phyloP scores from a whole-genome alignment of 2,329 filamentous ascomycete species.

The Pseudogymnoascus sp. region DNA sequence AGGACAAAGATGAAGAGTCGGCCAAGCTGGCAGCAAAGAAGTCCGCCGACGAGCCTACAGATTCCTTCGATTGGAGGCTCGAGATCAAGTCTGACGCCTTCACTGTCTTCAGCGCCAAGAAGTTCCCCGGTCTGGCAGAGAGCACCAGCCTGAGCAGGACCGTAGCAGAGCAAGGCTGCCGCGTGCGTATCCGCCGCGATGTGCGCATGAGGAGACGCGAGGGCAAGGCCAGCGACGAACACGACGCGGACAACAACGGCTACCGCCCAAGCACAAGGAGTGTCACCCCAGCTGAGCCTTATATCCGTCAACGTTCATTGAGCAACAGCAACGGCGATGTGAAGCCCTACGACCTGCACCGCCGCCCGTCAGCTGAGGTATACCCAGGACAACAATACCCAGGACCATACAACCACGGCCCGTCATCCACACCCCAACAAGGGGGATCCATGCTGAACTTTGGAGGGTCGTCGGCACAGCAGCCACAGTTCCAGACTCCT shows the following conservation, averaged over 20 bases:
- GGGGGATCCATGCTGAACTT: not conserved
- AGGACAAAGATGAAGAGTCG: conserved; percentile 58
- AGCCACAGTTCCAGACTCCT: conserved; percentile 14
- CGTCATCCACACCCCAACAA: conserved; percentile 23
- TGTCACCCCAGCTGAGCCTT: conserved; percentile 19
- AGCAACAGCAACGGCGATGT: conserved; percentile 50
- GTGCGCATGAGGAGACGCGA: conserved; percentile 84
- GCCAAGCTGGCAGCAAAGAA: conserved; percentile 33
- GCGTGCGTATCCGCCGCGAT: conserved; percentile 89
- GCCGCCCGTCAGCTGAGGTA: conserved; percentile 42
- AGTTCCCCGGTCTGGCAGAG: conserved; percentile 88
- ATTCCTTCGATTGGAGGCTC: conserved; percentile 70
- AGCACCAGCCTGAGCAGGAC: conserved; percentile 83
- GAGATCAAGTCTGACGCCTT: conserved; percentile 85
- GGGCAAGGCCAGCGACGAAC: conserved; percentile 50
- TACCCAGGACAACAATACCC: conserved; percentile 26
- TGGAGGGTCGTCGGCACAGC: conserved; percentile 4
- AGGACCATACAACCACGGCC: conserved; percentile 18
- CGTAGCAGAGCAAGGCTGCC: conserved; percentile 93
- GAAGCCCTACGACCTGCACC: conserved; percentile 33
- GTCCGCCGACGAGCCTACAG: conserved; percentile 32
- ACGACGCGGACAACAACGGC: conserved; percentile 55
- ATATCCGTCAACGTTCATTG: conserved; percentile 46
- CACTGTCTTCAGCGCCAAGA: conserved; percentile 91
- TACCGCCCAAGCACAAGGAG: conserved; percentile 36